These are phyloP conservation scores for Berkeleyomyces basicola DNA, from an alignment of 2,329 filamentous ascomycete species.

Conservation along the genomic window DNA sequence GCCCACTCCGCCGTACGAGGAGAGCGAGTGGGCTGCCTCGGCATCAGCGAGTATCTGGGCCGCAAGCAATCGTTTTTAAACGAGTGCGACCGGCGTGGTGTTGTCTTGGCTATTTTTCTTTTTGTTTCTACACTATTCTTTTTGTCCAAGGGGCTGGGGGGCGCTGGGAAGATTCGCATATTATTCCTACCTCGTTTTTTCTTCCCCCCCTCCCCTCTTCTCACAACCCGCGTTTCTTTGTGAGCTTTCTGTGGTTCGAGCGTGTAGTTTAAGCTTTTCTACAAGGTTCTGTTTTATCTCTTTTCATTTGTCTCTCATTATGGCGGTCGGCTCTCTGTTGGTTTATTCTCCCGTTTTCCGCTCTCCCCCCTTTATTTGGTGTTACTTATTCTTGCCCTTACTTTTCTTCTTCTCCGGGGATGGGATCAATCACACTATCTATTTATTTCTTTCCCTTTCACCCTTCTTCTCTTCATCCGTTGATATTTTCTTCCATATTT, in stretches of 20 bases:
- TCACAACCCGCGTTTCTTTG: constrained; percentile 8
- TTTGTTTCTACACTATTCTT: constrained; percentile 1
- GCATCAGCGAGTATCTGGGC: constrained; percentile 70
- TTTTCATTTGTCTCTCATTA: constrained; percentile 12
- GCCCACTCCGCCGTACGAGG: constrained; percentile 91
- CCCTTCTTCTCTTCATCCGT: constrained; percentile 6
- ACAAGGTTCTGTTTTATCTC: constrained; percentile 17
- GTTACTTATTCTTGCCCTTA: constrained; percentile 2
- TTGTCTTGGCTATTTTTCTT: background rate
- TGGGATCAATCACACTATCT: background rate
- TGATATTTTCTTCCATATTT: constrained; percentile 7
- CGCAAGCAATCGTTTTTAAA: constrained; percentile 45
- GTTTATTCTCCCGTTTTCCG: constrained; percentile 10
- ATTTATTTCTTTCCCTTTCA: background rate
- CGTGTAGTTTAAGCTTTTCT: background rate
- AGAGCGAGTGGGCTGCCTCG: constrained; percentile 76
- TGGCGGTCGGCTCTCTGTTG: constrained; percentile 2
- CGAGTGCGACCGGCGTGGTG: background rate
- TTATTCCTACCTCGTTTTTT: background rate
- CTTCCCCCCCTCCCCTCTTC: constrained; percentile 9
- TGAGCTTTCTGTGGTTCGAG: constrained; percentile 2
- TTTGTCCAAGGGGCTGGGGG: background rate
- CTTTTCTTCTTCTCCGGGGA: constrained; percentile 1
- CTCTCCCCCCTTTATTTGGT: constrained; percentile 5
- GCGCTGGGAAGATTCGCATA: background rate